phyloP scores from a whole-genome alignment of 2,329 filamentous ascomycete species.

The Esteya vermicola region DNA sequence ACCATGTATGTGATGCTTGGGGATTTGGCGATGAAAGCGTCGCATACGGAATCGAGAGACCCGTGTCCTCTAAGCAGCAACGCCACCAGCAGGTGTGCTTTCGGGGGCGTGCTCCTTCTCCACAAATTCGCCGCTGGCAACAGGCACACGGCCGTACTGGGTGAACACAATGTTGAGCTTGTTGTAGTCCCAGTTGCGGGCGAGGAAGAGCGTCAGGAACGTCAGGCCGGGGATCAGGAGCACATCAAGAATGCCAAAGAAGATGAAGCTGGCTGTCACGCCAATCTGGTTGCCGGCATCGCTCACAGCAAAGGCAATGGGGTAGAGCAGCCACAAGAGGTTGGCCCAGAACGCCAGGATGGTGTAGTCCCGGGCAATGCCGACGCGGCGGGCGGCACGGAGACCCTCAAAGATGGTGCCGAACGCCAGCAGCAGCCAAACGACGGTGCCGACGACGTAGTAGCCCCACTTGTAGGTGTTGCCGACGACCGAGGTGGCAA shows the following conservation, averaged over 20 bases:
- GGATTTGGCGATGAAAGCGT: neutral
- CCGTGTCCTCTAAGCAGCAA: neutral
- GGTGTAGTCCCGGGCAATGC: constrained; percentile 28
- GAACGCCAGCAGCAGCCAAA: constrained; percentile 29
- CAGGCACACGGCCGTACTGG: constrained; percentile 34
- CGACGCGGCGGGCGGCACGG: constrained; percentile 24
- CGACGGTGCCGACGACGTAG: constrained; percentile 36
- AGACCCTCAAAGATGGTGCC: constrained; percentile 26
- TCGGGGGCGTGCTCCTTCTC: constrained; percentile 23
- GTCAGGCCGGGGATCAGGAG: constrained; percentile 30
- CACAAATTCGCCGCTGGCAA: constrained; percentile 23
- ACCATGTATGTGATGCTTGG: neutral
- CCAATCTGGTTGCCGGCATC: constrained; percentile 38
- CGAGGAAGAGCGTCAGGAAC: constrained; percentile 26
- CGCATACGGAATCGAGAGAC: neutral
- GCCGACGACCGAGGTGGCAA: constrained; percentile 30
- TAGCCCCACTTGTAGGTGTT: constrained; percentile 45
- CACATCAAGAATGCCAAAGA: constrained; percentile 38
- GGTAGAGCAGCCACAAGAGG: constrained; percentile 38
- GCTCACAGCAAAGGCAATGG: constrained; percentile 35
- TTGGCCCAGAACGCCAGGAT: constrained; percentile 32
- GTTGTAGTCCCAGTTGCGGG: constrained; percentile 35
- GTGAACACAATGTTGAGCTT: constrained; percentile 37
- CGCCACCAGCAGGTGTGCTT: neutral
- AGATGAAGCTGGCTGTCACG: constrained; percentile 30